phyloP scores from a whole-genome alignment of 1,284 basidiomycete genomes.

The Phellopilus nigrolimitatus region DNA sequence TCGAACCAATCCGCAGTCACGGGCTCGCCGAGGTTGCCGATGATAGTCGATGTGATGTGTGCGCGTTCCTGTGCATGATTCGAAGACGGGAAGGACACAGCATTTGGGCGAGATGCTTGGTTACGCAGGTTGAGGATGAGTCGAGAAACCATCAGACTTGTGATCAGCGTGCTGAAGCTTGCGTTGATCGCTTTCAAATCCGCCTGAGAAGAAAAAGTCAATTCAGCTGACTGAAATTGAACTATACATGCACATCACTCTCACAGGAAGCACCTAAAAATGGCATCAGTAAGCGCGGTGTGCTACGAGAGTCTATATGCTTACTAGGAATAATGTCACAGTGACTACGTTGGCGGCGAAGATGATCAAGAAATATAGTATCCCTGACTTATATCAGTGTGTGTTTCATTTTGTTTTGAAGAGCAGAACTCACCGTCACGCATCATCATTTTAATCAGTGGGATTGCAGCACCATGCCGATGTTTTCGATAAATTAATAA shows the following conservation, averaged over 20 bases:
- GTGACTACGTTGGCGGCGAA: constrained; percentile 18
- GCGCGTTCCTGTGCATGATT: neutral
- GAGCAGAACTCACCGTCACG: constrained; percentile 11
- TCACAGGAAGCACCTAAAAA: constrained; percentile 14
- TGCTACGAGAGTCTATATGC: neutral
- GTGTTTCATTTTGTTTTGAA: neutral
- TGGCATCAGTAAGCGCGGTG: neutral
- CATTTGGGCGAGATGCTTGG: constrained; percentile 10
- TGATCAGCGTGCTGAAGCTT: constrained; percentile 19
- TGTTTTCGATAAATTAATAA: constrained; percentile 16
- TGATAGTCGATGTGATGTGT: constrained; percentile 12
- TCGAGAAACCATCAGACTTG: constrained; percentile 19
- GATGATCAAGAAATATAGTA: constrained; percentile 17
- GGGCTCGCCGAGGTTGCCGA: constrained; percentile 16
- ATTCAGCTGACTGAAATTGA: neutral
- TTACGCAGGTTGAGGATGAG: constrained; percentile 16
- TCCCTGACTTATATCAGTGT: constrained; percentile 3
- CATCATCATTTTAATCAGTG: constrained; percentile 19
- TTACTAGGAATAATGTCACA: constrained; percentile 15
- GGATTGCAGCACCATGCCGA: constrained; percentile 15
- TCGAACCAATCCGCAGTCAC: constrained; percentile 13
- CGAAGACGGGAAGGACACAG: constrained; percentile 6
- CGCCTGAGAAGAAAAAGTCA: constrained; percentile 1
- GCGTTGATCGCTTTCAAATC: constrained; percentile 18
- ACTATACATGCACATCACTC: neutral